Evolutionary conservation across 768 basidiomycete genomes (phyloP), one percentile per base, ranked within the genome.

Genomic region (Amanita jacksonii): DNA sequence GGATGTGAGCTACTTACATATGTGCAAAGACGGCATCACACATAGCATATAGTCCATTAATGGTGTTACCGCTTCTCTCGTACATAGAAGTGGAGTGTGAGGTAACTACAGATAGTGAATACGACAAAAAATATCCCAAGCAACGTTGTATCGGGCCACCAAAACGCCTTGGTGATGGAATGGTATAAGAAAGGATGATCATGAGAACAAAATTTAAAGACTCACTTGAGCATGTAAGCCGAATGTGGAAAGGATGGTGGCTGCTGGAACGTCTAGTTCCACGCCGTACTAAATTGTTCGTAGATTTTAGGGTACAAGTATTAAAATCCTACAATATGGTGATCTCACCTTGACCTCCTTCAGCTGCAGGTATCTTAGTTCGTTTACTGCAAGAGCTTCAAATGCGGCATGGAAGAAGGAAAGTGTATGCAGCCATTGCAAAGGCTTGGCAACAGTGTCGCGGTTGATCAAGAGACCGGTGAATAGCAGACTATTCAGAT

Each of bases 361-460:
- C 27, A 99, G 68, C 56, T 92, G 88, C 22, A 98, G 66, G 63
- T 96, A 97, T 39, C 93, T 73, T 46, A 99, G 68, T 61, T 99
- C 96, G 58, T 98, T 99, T 46, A 99, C 96, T n/a, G 93, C 81
- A 30, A 99, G 73, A 1, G 88, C 93, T 64, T 99, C 96, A 52
- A 92, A 98, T 0, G 89, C 96, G 18, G 96, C 94, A 65, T 99
- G 96, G 81, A 96, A 99, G 73, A 98, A 98, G 4, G 92, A 96
- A 5, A 88, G 57, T 0, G 85, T 91, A 57, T 92, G 86, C 47
- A 99, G 65, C 87, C 90, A 96, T 46, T 76, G 79, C 39, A 96
- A 67, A 28, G 67, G 71, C 0, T 72, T 70, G 0, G 77, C 70
- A 9, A 97, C 77, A 20, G 84, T 83, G 48, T 92, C 86, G 38